These are phyloP conservation scores for Bipolaris zeicola DNA, from an alignment of 2,329 filamentous ascomycete genomes.

Conservation along the genomic window DNA sequence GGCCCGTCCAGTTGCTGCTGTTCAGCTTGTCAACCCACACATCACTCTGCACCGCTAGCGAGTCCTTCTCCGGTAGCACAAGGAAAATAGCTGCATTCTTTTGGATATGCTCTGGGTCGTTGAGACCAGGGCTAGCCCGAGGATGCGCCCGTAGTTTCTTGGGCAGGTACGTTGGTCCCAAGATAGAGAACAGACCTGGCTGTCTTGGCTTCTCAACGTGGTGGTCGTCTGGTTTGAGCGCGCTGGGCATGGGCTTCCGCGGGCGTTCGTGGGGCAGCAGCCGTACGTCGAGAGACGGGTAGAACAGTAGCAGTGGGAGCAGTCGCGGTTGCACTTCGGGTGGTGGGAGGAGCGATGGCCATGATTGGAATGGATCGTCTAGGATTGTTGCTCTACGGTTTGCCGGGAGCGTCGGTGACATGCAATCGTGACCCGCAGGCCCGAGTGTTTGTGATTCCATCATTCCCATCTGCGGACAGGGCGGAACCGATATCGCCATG, in stretches of 20 bases:
- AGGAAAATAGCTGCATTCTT: constrained; percentile 49
- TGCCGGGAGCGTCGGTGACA: constrained; percentile 39
- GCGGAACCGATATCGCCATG: constrained; percentile 47
- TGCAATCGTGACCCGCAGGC: constrained; percentile 20
- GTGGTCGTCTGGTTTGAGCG: constrained; percentile 42
- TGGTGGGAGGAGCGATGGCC: constrained; percentile 47
- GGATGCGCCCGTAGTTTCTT: constrained; percentile 46
- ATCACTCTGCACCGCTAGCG: constrained; percentile 50
- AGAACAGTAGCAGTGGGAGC: constrained; percentile 52
- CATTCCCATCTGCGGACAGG: constrained; percentile 30
- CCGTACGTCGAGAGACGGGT: constrained; percentile 51
- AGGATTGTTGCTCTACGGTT: constrained; percentile 38
- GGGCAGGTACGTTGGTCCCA: constrained; percentile 51
- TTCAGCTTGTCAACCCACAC: constrained; percentile 51
- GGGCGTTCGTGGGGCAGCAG: constrained; percentile 50
- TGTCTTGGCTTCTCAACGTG: constrained; percentile 34
- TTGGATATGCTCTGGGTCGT: constrained; percentile 43
- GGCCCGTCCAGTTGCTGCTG: constrained; percentile 38
- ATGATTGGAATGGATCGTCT: constrained; percentile 39
- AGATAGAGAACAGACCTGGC: constrained; percentile 47
- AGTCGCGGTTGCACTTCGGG: constrained; percentile 42
- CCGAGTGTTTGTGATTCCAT: constrained; percentile 12
- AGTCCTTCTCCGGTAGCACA: constrained; percentile 51
- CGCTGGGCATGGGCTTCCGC: constrained; percentile 43
- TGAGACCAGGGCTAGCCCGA: constrained; percentile 50